Evolutionary conservation across 2,329 filamentous ascomycete species (phyloP).

Genomic region (Periconia sp.): DNA sequence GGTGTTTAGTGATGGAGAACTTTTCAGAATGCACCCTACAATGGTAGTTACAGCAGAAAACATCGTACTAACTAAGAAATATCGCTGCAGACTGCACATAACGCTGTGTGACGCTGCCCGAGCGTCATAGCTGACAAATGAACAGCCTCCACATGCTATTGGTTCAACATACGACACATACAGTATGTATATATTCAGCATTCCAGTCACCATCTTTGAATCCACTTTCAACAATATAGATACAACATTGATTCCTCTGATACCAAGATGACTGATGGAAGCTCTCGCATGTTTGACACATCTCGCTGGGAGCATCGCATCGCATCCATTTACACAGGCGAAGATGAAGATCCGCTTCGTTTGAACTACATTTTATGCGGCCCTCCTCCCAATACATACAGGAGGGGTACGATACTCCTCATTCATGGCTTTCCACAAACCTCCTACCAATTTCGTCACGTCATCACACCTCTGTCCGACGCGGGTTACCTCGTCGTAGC

Average conservation of each 20-base stretch:
- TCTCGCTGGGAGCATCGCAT: slow-evolving; percentile 5
- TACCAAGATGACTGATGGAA: not conserved
- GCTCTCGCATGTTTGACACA: not conserved
- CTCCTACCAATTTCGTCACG: slow-evolving; percentile 44
- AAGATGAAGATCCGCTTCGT: slow-evolving; percentile 13
- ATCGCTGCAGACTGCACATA: not conserved
- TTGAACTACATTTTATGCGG: slow-evolving; percentile 25
- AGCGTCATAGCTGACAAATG: slow-evolving; percentile 7
- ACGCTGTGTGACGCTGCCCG: not conserved
- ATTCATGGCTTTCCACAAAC: slow-evolving; percentile 54
- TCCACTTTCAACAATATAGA: not conserved
- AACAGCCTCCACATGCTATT: not conserved
- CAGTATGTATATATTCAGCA: not conserved
- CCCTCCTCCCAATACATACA: slow-evolving; percentile 3
- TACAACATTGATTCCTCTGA: not conserved
- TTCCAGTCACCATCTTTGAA: not conserved
- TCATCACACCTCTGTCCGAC: slow-evolving; percentile 28
- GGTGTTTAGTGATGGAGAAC: no score
- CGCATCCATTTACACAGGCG: slow-evolving; percentile 5
- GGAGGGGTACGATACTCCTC: slow-evolving; percentile 43
- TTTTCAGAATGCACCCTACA: no score
- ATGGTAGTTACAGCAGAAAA: no score
- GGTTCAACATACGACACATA: no score
- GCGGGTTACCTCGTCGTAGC: slow-evolving; percentile 46
- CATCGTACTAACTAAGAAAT: no score